A percentile compares a stretch with the other conserved stretches of the same genome.
phyloP scores from a whole-genome alignment of 1,284 basidiomycete species.

The Ceratobasidium sp. region DNA sequence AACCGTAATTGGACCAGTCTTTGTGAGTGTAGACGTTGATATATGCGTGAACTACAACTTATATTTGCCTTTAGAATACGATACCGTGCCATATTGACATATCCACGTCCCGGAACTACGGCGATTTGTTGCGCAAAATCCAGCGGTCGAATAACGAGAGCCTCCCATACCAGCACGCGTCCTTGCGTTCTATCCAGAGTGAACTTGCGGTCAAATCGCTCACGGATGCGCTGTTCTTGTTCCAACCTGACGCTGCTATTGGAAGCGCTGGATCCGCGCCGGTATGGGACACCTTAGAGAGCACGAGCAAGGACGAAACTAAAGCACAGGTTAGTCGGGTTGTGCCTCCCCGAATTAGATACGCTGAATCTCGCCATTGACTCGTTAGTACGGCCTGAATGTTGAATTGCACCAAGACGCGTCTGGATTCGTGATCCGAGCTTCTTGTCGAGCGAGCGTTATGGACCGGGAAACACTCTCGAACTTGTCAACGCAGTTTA shows the following conservation, averaged over 20 bases:
- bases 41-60: background rate
- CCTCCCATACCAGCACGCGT: slow-evolving; percentile 62
- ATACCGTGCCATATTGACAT: slow-evolving; percentile 61
- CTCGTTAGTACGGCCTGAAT: slow-evolving; percentile 62
- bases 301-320: slow-evolving; percentile 26
- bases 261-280: slow-evolving; percentile 50
- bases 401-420: slow-evolving; percentile 59
- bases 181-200: slow-evolving; percentile 60
- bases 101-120: slow-evolving; percentile 52
- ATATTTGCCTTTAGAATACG: slow-evolving; percentile 57
- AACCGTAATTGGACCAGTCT: slow-evolving; percentile 62
- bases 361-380: background rate
- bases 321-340: slow-evolving; percentile 58
- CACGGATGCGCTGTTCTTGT: slow-evolving; percentile 63
- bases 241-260: slow-evolving; percentile 55
- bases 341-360: slow-evolving; percentile 26
- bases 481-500: slow-evolving; percentile 10
- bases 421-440: slow-evolving; percentile 32
- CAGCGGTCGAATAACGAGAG: slow-evolving; percentile 59
- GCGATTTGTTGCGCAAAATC: slow-evolving; percentile 57
- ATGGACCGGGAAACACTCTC: slow-evolving; percentile 22
- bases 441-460: slow-evolving; percentile 29
- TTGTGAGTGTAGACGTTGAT: slow-evolving; percentile 55
- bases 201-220: slow-evolving; percentile 55
- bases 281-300: slow-evolving; percentile 40